phyloP scores from a whole-genome alignment of 2,329 filamentous ascomycete species.

The Pseudopithomyces chartarum region DNA sequence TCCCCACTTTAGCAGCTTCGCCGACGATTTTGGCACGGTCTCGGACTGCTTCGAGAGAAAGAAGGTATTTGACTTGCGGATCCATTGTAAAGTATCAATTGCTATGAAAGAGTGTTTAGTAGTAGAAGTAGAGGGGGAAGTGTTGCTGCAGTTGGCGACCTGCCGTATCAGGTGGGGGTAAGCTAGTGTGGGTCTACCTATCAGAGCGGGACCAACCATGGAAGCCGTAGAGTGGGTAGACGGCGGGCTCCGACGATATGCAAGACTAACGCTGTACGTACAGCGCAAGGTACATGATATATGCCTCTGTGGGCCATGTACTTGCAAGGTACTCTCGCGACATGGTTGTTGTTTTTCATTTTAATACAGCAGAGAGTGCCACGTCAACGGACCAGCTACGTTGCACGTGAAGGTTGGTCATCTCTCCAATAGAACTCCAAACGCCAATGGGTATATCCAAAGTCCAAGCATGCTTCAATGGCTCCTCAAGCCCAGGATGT shows the following conservation, averaged over 20 bases:
- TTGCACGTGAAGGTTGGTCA: not conserved
- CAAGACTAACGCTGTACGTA: not conserved
- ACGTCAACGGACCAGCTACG: not conserved
- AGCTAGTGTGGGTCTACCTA: conserved; percentile 4
- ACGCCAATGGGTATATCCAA: conserved; percentile 2
- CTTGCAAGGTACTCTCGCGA: too few relatives aligned
- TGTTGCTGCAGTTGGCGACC: not conserved
- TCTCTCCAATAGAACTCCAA: not conserved
- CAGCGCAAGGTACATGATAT: too few relatives aligned
- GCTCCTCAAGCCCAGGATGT: conserved; percentile 27
- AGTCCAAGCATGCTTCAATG: not conserved
- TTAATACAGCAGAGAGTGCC: not conserved
- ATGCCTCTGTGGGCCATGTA: too few relatives aligned
- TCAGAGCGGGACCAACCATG: not conserved
- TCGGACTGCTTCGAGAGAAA: conserved; percentile 31
- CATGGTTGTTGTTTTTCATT: not conserved
- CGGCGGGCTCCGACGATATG: not conserved
- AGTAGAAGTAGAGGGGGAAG: not conserved
- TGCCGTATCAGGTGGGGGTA: conserved; percentile 2
- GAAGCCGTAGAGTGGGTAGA: not conserved
- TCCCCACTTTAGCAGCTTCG: conserved; percentile 27
- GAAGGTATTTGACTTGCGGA: conserved; percentile 29
- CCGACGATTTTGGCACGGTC: conserved; percentile 34
- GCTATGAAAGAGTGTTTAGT: not conserved
- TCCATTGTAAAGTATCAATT: conserved; percentile 19